Percentiles rank a stretch among this genome's conserved stretches.
phyloP scores from a whole-genome alignment of 2,329 filamentous ascomycete genomes.

The Neurospora sp. region DNA sequence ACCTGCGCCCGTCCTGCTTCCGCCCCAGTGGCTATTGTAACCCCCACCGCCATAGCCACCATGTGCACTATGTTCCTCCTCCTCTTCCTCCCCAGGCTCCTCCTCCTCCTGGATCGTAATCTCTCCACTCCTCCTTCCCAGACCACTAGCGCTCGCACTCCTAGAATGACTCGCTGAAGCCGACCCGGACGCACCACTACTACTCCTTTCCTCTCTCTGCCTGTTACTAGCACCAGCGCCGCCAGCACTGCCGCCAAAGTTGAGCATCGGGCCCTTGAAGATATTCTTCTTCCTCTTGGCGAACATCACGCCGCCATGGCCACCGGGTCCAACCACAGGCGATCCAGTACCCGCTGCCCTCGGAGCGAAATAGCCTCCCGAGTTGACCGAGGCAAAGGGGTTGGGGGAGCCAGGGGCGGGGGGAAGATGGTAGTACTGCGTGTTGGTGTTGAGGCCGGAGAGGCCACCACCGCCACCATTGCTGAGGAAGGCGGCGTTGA shows the following conservation, averaged over 20 bases:
- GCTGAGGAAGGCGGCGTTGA: slow-evolving; percentile 14
- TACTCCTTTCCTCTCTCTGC: neutral
- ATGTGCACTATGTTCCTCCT: slow-evolving; percentile 3
- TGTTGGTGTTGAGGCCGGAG: neutral
- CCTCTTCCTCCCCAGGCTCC: slow-evolving; percentile 13
- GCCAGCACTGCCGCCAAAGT: slow-evolving; percentile 33
- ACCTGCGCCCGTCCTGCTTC: neutral
- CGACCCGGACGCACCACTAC: neutral
- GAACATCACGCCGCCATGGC: slow-evolving; percentile 51
- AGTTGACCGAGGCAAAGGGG: slow-evolving; percentile 28
- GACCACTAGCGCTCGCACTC: slow-evolving; percentile 51
- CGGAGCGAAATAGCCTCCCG: neutral
- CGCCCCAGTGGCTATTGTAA: neutral
- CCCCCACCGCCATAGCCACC: neutral
- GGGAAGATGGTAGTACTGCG: neutral
- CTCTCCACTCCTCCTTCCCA: slow-evolving; percentile 61
- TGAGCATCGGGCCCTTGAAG: slow-evolving; percentile 70
- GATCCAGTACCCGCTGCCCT: neutral
- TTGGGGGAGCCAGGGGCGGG: slow-evolving; percentile 40
- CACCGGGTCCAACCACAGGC: slow-evolving; percentile 16
- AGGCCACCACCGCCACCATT: slow-evolving; percentile 24
- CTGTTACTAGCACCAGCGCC: slow-evolving; percentile 14
- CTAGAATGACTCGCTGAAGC: slow-evolving; percentile 33
- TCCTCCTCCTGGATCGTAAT: slow-evolving; percentile 58
- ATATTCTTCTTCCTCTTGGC: slow-evolving; percentile 71